Base-by-base conservation (phyloP, 306 rosid species). In the Cucurbita pepo region DNA sequence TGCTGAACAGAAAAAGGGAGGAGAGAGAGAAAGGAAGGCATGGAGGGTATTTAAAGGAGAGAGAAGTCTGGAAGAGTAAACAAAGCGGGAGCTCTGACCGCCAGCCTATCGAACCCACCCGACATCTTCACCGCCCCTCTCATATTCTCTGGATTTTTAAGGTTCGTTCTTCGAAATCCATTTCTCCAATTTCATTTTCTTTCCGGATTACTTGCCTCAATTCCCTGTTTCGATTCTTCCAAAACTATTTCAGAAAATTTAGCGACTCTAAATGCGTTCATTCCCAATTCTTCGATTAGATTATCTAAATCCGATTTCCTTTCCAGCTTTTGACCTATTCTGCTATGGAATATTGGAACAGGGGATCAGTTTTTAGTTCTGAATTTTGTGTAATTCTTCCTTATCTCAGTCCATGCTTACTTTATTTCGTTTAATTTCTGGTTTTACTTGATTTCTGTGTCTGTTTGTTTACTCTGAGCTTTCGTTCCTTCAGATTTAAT, bases 31-130 rank as follows among this genome's bases (percentile, higher is more conserved):
- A 19, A 40, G 0, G 16, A n/a, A 64, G 51, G 44, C 4, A 44
- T 0, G 38, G 56, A 45, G 72, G 52, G 12, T 64, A 64, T 64
- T 18, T 64, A 64, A 66, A 7, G 55, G 40, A 66, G 56, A 44
- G 55, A 19, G 40, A 66, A 44, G 18, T 44, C 72, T 66, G 52
- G 43, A 18, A 41, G 71, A 64, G 51, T 64, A 47, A 66, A 41
- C 72, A 66, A 66, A 66, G 72, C 40, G 1, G 37, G 55, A 66
- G 72, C 72, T 12, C 72, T 66, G 72, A 47, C 72, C 41, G 12
- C 56, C 56, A 19, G 37, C 70, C n/a, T 41, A 4, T 41, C 70
- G 36, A 38, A 63, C 30, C 50, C 19, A 40, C 16, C 36, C 34
- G 1, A 2, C 50, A 7, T 19, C 72, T 6, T 11, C 25, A 47